Evolutionary conservation across 2,329 filamentous ascomycete species (phyloP), one percentile per base, ranked within the genome.

Genomic region (Fusarium drepaniforme): DNA sequence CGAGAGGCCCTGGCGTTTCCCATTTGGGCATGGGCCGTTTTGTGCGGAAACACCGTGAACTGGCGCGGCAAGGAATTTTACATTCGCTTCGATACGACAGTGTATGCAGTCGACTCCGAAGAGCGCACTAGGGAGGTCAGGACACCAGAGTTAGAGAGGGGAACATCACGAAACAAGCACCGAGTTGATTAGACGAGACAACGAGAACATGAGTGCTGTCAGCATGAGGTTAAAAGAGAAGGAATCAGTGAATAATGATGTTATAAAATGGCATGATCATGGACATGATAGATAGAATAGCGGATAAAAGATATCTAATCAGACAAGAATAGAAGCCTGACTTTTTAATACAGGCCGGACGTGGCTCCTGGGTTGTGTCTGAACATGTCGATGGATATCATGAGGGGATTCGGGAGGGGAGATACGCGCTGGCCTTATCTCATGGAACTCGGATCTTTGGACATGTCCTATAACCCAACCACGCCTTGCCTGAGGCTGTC

Each of bases 1-100:
- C 88, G 97, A 37, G 97, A 99, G 83, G 75, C 90, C 0, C 86
- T 98, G 11, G 96, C 97, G 0, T 86, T 98, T 56, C 96, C 96
- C 0, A 93, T 99, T 69, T 99, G 97, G 97, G 85, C 91, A 0
- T 95, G 93, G 90, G 97, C 97, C 1, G 94, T 98, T 23, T 90
- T 94, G 77, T 93, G 96, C n/a, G 97, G 97, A 0, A 91, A 93
- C 2, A 96, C 92, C 0, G 94, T 99, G 0, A 90, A 90, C 63
- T 99, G 97, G 97, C 88, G 97, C 66, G 96, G 96, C 0, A 92
- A 92, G 79, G 89, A 86, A 33, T 98, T 98, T 81, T 90, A 90
- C 78, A 96, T 98, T 1, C 91, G 93, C 2, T 88, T 94, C 76
- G 94, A 98, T 81, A 96, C 96, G 88, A 94, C 92, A 61, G 96